A percentile compares a stretch with the other conserved stretches of the same genome.
Conservation (phyloP, 139 green algal species). For the Picochlorum sp. region DNA sequence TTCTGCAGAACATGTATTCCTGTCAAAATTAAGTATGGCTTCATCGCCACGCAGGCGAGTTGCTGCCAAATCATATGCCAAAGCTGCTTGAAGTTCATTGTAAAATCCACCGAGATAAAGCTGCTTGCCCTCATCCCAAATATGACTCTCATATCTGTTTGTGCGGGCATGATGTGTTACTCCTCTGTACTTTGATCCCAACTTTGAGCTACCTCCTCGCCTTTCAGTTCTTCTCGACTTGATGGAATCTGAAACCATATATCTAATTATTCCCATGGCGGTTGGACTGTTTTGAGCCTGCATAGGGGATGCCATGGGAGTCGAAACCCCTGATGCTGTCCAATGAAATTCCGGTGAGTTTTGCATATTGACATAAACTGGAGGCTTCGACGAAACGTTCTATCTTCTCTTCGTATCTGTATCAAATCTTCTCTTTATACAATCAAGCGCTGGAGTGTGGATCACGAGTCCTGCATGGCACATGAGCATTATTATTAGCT, state of each 20-base stretch:
- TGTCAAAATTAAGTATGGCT: constrained; percentile 63
- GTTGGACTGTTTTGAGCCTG: no score
- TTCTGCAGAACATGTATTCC: constrained; percentile 8
- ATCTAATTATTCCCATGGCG: no score
- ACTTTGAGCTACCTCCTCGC: not conserved
- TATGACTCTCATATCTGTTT: constrained; percentile 71
- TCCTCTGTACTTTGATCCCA: constrained; percentile 46
- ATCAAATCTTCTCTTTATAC: no score
- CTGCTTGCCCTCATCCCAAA: constrained; percentile 69
- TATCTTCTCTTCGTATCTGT: no score
- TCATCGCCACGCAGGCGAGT: constrained; percentile 48
- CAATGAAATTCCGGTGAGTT: constrained; percentile 3
- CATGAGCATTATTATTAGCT: no score
- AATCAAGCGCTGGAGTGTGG: no score
- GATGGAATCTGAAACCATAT: no score
- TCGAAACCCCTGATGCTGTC: no score
- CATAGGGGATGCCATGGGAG: no score
- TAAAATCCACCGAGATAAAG: constrained; percentile 84
- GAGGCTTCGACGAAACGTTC: no score
- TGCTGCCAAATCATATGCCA: constrained; percentile 72
- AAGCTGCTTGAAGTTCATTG: constrained; percentile 63
- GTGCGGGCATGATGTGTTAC: constrained; percentile 81
- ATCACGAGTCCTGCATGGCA: no score
- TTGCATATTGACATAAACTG: not conserved
- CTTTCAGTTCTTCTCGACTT: no score